phyloP scores from a whole-genome alignment of 2,329 filamentous ascomycete genomes.

The Alternaria sp. region DNA sequence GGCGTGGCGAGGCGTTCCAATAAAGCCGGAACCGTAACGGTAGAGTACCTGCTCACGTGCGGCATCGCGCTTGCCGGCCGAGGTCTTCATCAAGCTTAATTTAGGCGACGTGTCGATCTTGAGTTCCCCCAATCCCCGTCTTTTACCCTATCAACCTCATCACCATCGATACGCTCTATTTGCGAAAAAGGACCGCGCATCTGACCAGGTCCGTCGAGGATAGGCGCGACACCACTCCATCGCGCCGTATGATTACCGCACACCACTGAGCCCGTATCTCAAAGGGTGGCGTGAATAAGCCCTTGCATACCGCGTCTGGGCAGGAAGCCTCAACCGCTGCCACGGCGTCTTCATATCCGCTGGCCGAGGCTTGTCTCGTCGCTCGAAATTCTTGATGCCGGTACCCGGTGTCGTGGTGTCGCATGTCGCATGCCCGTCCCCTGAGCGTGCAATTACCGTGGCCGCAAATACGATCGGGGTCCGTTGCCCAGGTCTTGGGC shows the following conservation, averaged over 20 bases:
- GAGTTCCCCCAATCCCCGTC: slow-evolving; percentile 9
- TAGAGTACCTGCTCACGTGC: slow-evolving; percentile 3
- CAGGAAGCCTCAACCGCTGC: slow-evolving; percentile 11
- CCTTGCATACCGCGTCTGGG: neutral
- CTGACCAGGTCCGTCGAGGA: neutral
- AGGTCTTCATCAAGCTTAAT: slow-evolving; percentile 8
- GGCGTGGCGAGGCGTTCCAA: neutral
- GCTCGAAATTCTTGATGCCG: neutral
- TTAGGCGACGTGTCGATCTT: slow-evolving; percentile 5
- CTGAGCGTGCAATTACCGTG: neutral
- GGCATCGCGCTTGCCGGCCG: neutral
- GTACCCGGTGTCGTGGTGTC: neutral
- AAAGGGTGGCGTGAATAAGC: slow-evolving; percentile 1
- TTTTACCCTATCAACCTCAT: slow-evolving; percentile 4
- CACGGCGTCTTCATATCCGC: slow-evolving; percentile 1
- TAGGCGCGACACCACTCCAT: neutral
- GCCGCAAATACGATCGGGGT: neutral
- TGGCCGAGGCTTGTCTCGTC: slow-evolving; percentile 3
- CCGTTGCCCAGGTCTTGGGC: slow-evolving; percentile 5
- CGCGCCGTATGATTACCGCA: neutral
- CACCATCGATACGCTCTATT: neutral
- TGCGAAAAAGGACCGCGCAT: neutral
- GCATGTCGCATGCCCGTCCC: neutral
- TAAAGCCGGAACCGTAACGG: neutral
- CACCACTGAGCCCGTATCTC: neutral